Evolutionary conservation across 176 grass and related monocot genomes (phyloP), one percentile per base, ranked within the genome.

Genomic region (Stipa capillata): DNA sequence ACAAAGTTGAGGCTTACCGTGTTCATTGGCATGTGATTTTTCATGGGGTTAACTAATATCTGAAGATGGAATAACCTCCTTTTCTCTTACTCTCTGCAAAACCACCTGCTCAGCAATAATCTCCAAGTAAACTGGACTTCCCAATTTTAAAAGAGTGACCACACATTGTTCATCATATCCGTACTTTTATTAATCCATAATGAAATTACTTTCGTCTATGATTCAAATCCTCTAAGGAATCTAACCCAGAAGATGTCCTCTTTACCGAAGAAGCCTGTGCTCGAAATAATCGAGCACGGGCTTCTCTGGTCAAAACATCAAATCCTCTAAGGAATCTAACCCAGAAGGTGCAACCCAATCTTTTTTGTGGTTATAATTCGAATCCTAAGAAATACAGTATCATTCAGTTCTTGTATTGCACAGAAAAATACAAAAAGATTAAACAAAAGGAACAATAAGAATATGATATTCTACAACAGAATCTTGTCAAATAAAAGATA

Each of bases 1-100:
- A 77, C 21, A 45, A 78, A 75, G 33, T 50, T 59, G 31, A 64
- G 5, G 17, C 50, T 67, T 86, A 86, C 85, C 72, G 33, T 27
- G 2, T 60, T 29, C 45, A 32, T 47, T 12, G 14, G 6, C 61
- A 33, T 33, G 36, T 18, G 34, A 72, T 25, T 85, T 69, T 58
- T 60, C 42, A 25, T 63, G 43, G 4, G 36, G 23, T 17, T 12
- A 52, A 60, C 31, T 44, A 29, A 48, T 63, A 52, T 67, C 32
- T 58, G 32, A 75, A 65, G 27, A 17, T 51, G 33, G 17, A 23
- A 69, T 31, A 45, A 44, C 39, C 27, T 44, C 34, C 14, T 59
- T 57, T 69, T 65, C 37, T 31, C 32, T 32, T 49, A 60, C 55
- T 72, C 33, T 40, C 29, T 42, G 4, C 31, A 58, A 31, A 48